Percentiles rank a stretch among this genome's conserved stretches.
phyloP scores from a whole-genome alignment of 129 eudicot genomes.

The Tagetes patula region DNA sequence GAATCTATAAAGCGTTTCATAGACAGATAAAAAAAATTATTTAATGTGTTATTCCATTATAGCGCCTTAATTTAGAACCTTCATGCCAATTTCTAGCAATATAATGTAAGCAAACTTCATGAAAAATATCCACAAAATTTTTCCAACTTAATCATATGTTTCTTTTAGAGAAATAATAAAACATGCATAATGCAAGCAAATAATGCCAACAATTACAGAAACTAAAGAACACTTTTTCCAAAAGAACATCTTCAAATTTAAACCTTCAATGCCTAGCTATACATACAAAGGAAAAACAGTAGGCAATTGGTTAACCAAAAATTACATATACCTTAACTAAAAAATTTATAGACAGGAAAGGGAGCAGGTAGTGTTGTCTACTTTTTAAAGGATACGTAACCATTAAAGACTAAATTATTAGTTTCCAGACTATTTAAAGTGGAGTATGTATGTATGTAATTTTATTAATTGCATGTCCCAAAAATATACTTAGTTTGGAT shows the following conservation, averaged over 20 bases:
- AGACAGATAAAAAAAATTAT: too few relatives aligned
- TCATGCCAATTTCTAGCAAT: slow-evolving; percentile 14
- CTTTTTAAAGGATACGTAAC: neutral
- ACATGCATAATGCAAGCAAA: slow-evolving; percentile 6
- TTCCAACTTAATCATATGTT: slow-evolving; percentile 14
- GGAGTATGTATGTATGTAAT: slow-evolving; percentile 3
- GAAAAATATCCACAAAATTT: neutral
- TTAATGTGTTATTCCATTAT: neutral
- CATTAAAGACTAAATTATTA: neutral
- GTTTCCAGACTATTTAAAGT: slow-evolving; percentile 1
- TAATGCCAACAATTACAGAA: neutral
- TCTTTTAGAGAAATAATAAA: neutral
- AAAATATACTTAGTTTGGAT: slow-evolving; percentile 1
- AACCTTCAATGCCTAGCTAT: neutral
- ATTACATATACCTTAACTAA: neutral
- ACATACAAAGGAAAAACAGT: slow-evolving; percentile 12
- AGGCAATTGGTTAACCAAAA: neutral
- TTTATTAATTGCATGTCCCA: slow-evolving; percentile 10
- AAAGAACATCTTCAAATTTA: neutral
- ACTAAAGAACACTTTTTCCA: neutral
- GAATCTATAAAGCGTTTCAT: neutral
- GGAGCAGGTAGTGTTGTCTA: neutral
- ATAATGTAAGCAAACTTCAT: neutral
- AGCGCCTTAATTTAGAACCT: slow-evolving; percentile 13
- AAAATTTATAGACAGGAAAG: neutral